These are phyloP conservation scores for Trichomonas tenax DNA, from an alignment of 208 protist genomes.

Conservation along the genomic window DNA sequence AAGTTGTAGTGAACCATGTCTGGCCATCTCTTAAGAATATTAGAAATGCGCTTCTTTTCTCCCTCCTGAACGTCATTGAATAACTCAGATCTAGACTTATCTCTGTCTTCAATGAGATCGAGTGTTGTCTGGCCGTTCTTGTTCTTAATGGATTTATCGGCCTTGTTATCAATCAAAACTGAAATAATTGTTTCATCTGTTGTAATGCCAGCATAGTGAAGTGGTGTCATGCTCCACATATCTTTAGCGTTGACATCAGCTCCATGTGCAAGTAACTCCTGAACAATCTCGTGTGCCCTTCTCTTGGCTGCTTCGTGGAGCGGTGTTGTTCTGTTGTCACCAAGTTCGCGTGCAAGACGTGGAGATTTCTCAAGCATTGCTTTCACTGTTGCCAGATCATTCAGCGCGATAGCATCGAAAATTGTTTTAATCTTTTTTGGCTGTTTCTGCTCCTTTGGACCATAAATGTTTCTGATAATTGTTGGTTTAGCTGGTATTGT, in stretches of 20 bases:
- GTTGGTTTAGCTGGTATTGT: background rate
- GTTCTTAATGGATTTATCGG: background rate
- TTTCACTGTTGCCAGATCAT: background rate
- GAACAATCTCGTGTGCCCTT: background rate
- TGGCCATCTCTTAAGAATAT: background rate
- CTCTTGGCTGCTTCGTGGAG: background rate
- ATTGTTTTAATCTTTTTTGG: background rate
- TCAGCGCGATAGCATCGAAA: background rate
- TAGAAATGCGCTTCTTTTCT: background rate
- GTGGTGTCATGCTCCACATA: background rate
- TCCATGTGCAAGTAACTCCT: background rate
- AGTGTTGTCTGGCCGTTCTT: background rate
- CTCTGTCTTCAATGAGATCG: background rate
- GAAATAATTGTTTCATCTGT: background rate
- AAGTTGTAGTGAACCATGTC: background rate
- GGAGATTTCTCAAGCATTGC: background rate
- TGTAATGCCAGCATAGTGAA: background rate
- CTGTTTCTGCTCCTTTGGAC: background rate
- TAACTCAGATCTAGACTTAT: background rate
- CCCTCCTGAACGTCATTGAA: background rate
- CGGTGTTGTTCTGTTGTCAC: background rate
- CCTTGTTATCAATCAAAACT: background rate
- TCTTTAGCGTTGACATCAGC: background rate
- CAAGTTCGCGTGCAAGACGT: background rate
- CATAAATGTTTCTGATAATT: background rate